Conservation (phyloP, 345 rosid species). For the Corymbia maculata region DNA sequence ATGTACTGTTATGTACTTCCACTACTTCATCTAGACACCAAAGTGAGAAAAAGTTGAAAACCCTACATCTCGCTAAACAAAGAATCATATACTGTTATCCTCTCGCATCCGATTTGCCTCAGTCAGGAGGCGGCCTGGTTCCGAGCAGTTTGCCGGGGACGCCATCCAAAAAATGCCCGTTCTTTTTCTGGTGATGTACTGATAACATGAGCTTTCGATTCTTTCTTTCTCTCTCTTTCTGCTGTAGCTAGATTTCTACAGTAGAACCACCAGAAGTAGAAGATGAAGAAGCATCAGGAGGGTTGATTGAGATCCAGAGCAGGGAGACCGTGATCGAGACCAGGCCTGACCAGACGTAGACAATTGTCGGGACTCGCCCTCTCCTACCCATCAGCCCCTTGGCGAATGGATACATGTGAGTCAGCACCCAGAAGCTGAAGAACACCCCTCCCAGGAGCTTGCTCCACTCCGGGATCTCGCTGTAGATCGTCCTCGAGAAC, state of each 20-base stretch:
- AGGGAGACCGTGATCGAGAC: slow-evolving; percentile 62
- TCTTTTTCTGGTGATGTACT: background rate
- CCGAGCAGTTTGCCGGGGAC: background rate
- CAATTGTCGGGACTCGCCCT: slow-evolving; percentile 80
- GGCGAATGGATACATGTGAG: slow-evolving; percentile 76
- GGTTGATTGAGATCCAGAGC: slow-evolving; percentile 68
- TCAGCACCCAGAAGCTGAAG: slow-evolving; percentile 86
- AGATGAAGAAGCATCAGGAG: slow-evolving; percentile 37
- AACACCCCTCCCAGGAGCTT: slow-evolving; percentile 75
- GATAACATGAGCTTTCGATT: background rate
- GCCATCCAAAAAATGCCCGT: background rate
- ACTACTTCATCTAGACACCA: background rate
- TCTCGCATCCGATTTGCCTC: background rate
- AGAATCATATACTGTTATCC: background rate
- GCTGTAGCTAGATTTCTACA: slow-evolving; percentile 24
- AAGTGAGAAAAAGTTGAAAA: background rate
- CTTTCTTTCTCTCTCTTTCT: background rate
- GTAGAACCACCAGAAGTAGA: slow-evolving; percentile 10
- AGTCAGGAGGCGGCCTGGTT: background rate
- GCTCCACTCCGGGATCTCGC: slow-evolving; percentile 85
- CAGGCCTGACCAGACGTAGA: slow-evolving; percentile 78
- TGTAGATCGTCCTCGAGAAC: slow-evolving; percentile 56
- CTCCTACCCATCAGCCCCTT: slow-evolving; percentile 84
- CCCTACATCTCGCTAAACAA: background rate
- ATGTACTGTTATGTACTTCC: background rate